Evolutionary conservation across 163 green algal species (phyloP).

Genomic region (Smithsoniella earleae): DNA sequence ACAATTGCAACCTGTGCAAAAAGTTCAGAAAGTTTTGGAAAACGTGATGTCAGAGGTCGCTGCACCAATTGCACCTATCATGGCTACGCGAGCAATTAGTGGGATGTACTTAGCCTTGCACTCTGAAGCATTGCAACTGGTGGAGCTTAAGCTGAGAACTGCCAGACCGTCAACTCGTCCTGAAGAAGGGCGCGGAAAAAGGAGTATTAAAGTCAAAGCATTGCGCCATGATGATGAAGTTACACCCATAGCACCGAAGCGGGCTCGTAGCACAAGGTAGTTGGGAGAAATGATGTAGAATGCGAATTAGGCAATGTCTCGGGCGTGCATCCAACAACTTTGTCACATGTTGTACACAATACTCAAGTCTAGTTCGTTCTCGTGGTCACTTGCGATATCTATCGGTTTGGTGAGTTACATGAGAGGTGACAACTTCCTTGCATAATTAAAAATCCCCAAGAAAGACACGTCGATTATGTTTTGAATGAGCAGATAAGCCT

Average conservation of each 20-base stretch:
- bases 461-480: too few relatives aligned
- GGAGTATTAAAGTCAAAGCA: constrained; percentile 24
- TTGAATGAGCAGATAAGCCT: too few relatives aligned
- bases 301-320: too few relatives aligned
- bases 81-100: constrained; percentile 1
- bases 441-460: too few relatives aligned
- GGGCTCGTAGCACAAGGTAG: background rate
- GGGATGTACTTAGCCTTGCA: constrained; percentile 26
- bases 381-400: too few relatives aligned
- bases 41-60: constrained; percentile 3
- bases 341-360: too few relatives aligned
- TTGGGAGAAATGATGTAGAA: too few relatives aligned
- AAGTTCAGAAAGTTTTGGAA: constrained; percentile 5
- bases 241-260: background rate
- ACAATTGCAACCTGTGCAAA: background rate
- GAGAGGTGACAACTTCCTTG: too few relatives aligned
- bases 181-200: constrained; percentile 11
- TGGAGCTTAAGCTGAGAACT: constrained; percentile 19
- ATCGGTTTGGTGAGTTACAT: too few relatives aligned
- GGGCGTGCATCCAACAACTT: too few relatives aligned
- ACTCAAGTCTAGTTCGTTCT: too few relatives aligned
- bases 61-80: background rate
- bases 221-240: background rate
- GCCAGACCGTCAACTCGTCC: background rate
- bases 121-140: background rate